Percentiles rank a stretch among this genome's conserved stretches.
Conservation (phyloP, 1,139 yeast species). For the Hyphopichia fennica region DNA sequence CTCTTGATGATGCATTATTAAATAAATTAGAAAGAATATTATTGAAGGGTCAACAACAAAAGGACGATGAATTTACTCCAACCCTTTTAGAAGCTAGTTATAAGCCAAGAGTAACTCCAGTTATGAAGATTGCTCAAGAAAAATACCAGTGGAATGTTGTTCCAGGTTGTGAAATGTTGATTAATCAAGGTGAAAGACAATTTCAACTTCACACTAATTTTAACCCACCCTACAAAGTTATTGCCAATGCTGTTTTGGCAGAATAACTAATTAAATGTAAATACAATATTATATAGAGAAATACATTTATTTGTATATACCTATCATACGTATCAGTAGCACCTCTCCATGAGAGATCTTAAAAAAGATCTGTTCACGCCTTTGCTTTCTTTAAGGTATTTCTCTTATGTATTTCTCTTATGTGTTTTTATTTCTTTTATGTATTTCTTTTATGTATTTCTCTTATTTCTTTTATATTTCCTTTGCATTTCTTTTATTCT, state of each 20-base stretch:
- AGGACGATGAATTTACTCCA: conserved; percentile 41
- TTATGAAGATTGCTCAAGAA: conserved; percentile 72
- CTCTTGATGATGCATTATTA: conserved; percentile 57
- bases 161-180: conserved; percentile 89
- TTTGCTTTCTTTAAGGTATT: no score
- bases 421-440: no score
- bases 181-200: conserved; percentile 89
- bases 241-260: conserved; percentile 57
- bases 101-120: conserved; percentile 81
- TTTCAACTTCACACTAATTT: conserved; percentile 77
- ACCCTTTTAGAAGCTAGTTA: conserved; percentile 88
- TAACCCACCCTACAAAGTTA: conserved; percentile 58
- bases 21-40: conserved; percentile 50
- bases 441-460: no score
- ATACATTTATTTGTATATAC: not conserved
- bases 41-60: conserved; percentile 29
- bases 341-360: no score
- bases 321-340: no score
- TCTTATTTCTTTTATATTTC: no score
- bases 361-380: no score
- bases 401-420: no score
- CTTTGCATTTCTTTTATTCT: no score
- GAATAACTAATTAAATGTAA: conserved; percentile 9
- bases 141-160: conserved; percentile 67
- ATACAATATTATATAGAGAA: not conserved